phyloP scores from a whole-genome alignment of 768 basidiomycete species.

The Mycena olivaceomarginata region DNA sequence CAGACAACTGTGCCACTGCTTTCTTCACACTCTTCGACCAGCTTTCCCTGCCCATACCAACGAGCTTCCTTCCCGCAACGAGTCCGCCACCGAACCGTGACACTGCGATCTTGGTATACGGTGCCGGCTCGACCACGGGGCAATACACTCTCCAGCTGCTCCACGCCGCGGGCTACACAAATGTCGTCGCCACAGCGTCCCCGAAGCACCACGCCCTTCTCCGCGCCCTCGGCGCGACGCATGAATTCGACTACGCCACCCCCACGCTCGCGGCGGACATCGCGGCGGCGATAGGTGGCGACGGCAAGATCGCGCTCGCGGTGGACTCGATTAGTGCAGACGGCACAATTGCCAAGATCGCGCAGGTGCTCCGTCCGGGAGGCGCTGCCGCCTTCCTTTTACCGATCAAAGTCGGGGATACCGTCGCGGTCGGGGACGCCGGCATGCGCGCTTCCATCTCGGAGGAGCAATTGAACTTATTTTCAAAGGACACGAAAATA shows the following conservation, averaged over 20 bases:
- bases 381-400: constrained; percentile 54
- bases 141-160: constrained; percentile 59
- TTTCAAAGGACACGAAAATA: constrained; percentile 53
- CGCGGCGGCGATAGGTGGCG: constrained; percentile 51
- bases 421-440: constrained; percentile 35
- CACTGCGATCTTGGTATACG: constrained; percentile 64
- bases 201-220: constrained; percentile 55
- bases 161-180: constrained; percentile 60
- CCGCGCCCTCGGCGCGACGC: constrained; percentile 59
- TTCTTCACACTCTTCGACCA: constrained; percentile 61
- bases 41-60: constrained; percentile 57
- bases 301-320: constrained; percentile 47
- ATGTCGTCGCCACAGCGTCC: constrained; percentile 61
- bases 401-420: constrained; percentile 52
- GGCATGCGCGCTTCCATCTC: constrained; percentile 16
- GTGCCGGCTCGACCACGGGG: constrained; percentile 61
- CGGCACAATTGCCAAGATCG: constrained; percentile 49
- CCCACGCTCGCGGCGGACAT: constrained; percentile 50
- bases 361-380: constrained; percentile 47
- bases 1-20: constrained; percentile 64
- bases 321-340: constrained; percentile 55
- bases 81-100: constrained; percentile 50
- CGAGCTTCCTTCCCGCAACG: constrained; percentile 53
- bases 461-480: constrained; percentile 7
- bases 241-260: constrained; percentile 59